phyloP scores from a whole-genome alignment of 108 stramenopile species.

The Cyclotella choctawhatcheeana region DNA sequence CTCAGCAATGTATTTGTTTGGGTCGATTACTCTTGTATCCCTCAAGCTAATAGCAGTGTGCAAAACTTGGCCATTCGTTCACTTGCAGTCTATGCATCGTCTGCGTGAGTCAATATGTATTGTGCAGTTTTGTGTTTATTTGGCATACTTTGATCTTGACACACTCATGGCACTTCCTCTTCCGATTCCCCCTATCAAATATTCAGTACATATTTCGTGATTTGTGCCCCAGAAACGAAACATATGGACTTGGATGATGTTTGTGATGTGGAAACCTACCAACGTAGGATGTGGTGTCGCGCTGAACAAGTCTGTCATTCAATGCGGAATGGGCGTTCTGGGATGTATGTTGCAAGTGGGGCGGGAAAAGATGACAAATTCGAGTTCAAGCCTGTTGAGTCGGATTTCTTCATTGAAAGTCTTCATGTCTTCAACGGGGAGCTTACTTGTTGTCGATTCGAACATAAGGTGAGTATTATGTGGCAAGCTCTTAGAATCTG shows the following conservation, averaged over 20 bases:
- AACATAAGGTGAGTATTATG: conserved; percentile 36
- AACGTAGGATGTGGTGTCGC: conserved; percentile 49
- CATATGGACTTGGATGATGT: conserved; percentile 37
- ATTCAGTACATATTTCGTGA: conserved; percentile 42
- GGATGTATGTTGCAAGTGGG: conserved; percentile 43
- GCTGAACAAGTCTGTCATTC: conserved; percentile 52
- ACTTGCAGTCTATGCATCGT: conserved; percentile 43
- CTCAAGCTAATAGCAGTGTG: conserved; percentile 36
- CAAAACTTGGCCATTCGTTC: conserved; percentile 45
- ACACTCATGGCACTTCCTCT: too few relatives aligned
- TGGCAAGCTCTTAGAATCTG: neutral
- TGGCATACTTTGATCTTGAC: too few relatives aligned
- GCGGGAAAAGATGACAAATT: neutral
- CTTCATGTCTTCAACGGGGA: conserved; percentile 45
- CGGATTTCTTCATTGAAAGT: conserved; percentile 28
- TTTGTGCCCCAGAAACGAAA: conserved; percentile 36
- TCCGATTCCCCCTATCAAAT: too few relatives aligned
- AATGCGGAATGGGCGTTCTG: conserved; percentile 37
- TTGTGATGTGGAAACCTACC: conserved; percentile 38
- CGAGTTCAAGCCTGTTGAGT: conserved; percentile 9
- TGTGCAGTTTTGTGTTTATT: too few relatives aligned
- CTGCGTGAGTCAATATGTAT: too few relatives aligned
- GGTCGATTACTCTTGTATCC: conserved; percentile 51
- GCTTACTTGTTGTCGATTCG: conserved; percentile 49
- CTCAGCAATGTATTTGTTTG: conserved; percentile 42